Conservation (phyloP, 805 yeast species). For the Blastobotrys americana region DNA sequence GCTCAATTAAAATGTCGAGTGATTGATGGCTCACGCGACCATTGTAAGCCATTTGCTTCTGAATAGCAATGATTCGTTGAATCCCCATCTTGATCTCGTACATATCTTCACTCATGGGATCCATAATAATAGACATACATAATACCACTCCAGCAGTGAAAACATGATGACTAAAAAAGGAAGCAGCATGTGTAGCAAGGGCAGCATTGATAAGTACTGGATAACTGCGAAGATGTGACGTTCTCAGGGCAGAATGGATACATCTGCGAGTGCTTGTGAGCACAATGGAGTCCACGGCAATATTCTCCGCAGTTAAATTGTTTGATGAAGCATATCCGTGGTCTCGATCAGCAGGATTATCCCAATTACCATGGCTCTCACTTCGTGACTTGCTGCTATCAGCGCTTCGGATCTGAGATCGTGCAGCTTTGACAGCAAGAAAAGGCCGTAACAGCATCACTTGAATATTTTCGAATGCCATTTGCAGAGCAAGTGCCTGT, state of each 20-base stretch:
- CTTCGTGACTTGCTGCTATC: too few species aligned
- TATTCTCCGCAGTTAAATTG: neutral
- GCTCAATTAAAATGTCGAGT: slow-evolving; percentile 5
- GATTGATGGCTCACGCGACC: slow-evolving; percentile 8
- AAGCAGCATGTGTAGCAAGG: slow-evolving; percentile 11
- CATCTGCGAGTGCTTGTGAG: slow-evolving; percentile 8
- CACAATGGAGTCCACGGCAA: slow-evolving; percentile 6
- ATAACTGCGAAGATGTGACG: slow-evolving; percentile 7
- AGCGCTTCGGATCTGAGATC: slow-evolving; percentile 3
- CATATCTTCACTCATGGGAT: slow-evolving; percentile 7
- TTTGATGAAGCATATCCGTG: too few species aligned
- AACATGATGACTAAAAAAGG: slow-evolving; percentile 10
- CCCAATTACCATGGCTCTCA: too few species aligned
- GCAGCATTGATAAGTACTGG: slow-evolving; percentile 6
- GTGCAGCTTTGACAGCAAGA: slow-evolving; percentile 9
- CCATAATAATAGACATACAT: slow-evolving; percentile 13
- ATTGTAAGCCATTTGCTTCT: slow-evolving; percentile 6
- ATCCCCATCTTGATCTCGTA: slow-evolving; percentile 7
- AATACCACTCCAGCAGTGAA: slow-evolving; percentile 13
- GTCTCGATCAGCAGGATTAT: too few species aligned
- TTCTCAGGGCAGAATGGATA: slow-evolving; percentile 8
- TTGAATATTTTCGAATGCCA: slow-evolving; percentile 11
- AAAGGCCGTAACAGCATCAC: slow-evolving; percentile 11
- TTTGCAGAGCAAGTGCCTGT: slow-evolving; percentile 10
- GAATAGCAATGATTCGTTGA: slow-evolving; percentile 9